Conservation (phyloP, 257 asterid species). For the Solanum commersonii region DNA sequence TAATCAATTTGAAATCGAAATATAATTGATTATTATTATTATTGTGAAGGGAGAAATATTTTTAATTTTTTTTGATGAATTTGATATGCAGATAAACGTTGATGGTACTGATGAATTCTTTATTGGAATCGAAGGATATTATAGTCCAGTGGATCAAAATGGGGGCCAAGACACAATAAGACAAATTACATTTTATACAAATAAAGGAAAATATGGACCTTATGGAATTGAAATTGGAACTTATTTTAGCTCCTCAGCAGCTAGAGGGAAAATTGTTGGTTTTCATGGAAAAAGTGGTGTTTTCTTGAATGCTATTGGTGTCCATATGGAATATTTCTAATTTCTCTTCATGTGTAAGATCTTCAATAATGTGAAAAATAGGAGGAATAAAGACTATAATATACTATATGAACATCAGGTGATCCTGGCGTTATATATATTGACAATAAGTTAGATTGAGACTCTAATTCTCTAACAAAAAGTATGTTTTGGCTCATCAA, state of each 20-base stretch:
- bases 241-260: constrained; percentile 3
- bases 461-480: too few species aligned
- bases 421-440: background rate
- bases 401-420: background rate
- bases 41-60: background rate
- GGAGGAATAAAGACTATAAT: background rate
- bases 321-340: constrained; percentile 8
- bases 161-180: background rate
- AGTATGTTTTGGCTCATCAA: background rate
- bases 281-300: constrained; percentile 3
- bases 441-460: too few species aligned
- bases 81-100: background rate
- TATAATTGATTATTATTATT: background rate
- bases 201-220: constrained; percentile 7
- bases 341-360: background rate
- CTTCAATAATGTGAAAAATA: background rate
- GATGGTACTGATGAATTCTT: background rate
- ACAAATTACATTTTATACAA: background rate
- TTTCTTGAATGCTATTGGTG: constrained; percentile 3
- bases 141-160: background rate
- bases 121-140: background rate
- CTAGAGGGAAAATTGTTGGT: constrained; percentile 2
- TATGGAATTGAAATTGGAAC: constrained; percentile 7
- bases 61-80: background rate
- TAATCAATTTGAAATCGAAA: background rate